Percentiles rank a stretch among this genome's conserved stretches.
Evolutionary conservation across 148 eudicot species (phyloP).

Genomic region (Dianthus caryophyllus): DNA sequence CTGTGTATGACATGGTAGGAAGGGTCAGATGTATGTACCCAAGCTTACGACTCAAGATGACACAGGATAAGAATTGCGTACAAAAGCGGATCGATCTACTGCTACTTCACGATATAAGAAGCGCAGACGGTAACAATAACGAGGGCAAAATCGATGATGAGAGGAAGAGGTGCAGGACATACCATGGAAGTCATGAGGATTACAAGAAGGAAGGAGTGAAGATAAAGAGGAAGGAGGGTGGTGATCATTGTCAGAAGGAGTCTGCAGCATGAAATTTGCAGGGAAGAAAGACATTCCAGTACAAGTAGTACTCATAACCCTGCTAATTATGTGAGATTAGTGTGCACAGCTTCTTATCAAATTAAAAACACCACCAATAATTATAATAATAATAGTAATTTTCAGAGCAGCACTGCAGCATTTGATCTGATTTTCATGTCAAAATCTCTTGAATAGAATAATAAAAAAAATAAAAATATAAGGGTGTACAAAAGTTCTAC

Average conservation of each 20-base stretch:
- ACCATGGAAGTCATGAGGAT: conserved; percentile 81
- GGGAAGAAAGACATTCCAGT: conserved; percentile 81
- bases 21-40: background rate
- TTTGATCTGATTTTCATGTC: conserved; percentile 11
- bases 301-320: conserved; percentile 51
- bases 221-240: conserved; percentile 48
- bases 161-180: conserved; percentile 3
- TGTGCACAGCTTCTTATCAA: background rate
- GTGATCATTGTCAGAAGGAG: conserved; percentile 47
- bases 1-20: background rate
- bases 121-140: too few species aligned
- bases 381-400: background rate
- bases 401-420: background rate
- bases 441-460: background rate
- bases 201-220: conserved; percentile 53
- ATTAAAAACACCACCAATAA: background rate
- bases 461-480: background rate
- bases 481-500: background rate
- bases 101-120: background rate
- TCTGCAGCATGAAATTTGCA: conserved; percentile 79
- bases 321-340: background rate
- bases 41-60: background rate
- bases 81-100: background rate
- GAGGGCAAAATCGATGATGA: too few species aligned
- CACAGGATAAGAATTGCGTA: background rate